Evolutionary conservation across 2,329 filamentous ascomycete species (phyloP), one percentile per base, ranked within the genome.

Genomic region (Polytolypa hystricis): DNA sequence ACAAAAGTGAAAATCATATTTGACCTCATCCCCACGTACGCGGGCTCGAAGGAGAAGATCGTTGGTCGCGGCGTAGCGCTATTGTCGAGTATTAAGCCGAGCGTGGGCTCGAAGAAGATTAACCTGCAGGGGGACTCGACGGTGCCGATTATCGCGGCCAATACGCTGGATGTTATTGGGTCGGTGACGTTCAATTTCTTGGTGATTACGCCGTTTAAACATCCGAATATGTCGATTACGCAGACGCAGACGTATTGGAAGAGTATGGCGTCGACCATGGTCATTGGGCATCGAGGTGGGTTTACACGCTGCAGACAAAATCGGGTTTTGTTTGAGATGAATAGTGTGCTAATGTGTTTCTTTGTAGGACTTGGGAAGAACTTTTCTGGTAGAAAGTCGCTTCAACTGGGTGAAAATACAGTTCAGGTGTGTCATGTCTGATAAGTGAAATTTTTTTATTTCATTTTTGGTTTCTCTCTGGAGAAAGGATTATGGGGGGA

Each of bases 111-210:
- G 4, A 84, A 89, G 51, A 76, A 86, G n/a, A 91, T 91, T 66
- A 89, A 82, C 37, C 67, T 98, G 6, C 86, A 95, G 57, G 87
- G 87, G 14, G 91, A 96, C 53, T 75, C 93, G 25, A 89, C 82
- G 41, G 82, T 98, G 7, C 91, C 91, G 0, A 91, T 98, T 43
- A 73, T 96, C 52, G 83, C 83, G 20, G 79, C 79, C 23, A 84
- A 73, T 41, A 80, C 74, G 9, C 65, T 96, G 21, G 89, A 96
- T 42, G 79, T 96, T 7, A 95, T 98, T 47, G 93, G 91, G 11
- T 78, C 81, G 0, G 84, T 98, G 47, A 94, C 93, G 51, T 98
- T 98, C 69, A 95, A 95, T 58, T 96, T 96, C 56, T 65, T 94
- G 20, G 75, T 96, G 52, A 86, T 98, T 49, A 96, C 85, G 1